Base-by-base conservation (phyloP, 2,329 filamentous ascomycete genomes). In the Cladophialophora bantiana region DNA sequence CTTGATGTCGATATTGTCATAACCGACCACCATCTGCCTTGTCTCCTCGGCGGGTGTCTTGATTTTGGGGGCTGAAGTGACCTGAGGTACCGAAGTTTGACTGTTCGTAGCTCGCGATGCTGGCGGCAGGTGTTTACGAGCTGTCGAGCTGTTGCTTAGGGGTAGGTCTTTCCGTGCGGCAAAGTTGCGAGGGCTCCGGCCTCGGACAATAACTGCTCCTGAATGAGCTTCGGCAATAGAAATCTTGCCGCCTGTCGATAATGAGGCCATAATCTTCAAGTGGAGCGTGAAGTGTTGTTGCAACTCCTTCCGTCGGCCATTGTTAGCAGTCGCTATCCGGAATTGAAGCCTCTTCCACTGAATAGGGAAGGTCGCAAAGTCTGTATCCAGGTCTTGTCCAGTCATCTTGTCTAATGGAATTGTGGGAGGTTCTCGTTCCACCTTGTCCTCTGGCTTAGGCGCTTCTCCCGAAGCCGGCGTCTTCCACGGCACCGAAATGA, bases 401-500 rank as follows among this genome's bases (percentile, higher is more conserved):
- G 83, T 84, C 76, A 86, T 85, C 61, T 86, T 82, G 73, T 89
- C 87, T 68, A 97, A 80, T 0, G 92, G 92, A 66, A 97, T 89
- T 0, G 92, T 86, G 0, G 91, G 88, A 4, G 94, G 94, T 77
- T 98, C 94, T 75, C 94, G 93, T 76, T 98, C 94, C 0, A 83
- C 81, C 76, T 89, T 90, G 70, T 88, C 85, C 72, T 88, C 83
- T 36, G 77, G 74, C 32, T 76, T 74, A 10, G 83, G 83, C 1
- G 82, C 82, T 68, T 90, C 87, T 68, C 80, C 84, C 59, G 91
- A 92, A 34, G 91, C 92, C 1, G 93, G 94, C 1, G 94, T 97
- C 83, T 98, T 98, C 94, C 94, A 98, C 0, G 94, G 94, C 67
- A 98, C 96, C 7, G 95, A 95, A 70, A 98, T 97, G 69, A 98